Evolutionary conservation across 345 rosid species (phyloP), one percentile per base, ranked within the genome.

Genomic region (Eucalyptus shirleyi): DNA sequence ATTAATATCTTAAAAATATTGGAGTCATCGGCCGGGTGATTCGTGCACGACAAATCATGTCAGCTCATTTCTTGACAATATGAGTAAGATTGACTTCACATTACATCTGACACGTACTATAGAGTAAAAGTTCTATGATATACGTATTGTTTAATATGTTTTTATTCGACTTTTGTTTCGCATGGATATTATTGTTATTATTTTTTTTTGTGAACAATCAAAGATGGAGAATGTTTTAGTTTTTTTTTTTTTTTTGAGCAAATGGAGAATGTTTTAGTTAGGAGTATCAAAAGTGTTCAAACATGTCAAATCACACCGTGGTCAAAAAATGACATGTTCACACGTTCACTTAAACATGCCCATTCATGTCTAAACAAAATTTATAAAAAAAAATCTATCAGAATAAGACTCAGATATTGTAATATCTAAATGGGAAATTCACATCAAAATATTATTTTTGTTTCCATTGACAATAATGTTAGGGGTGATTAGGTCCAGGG

Each of bases 351-450:
- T 37, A 37, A 37, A 77, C 14, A 11, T 21, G 30, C 83, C 3
- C 16, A 10, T 21, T 18, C 4, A 2, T 21, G 47, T 77, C 9
- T 37, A 5, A 40, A 40, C 3, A 26, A 3, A 21, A 69, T 34
- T 11, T 0, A 45, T 9, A 45, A 44, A 4, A 69, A 40, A 2
- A 12, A 3, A 40, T 23, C 3, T 2, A 77, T 24, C 2, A 3
- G 1, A 9, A 37, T 6, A 6, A 21, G 47, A 23, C 28, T 9
- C 0, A 3, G 5, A n/a, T 65, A 21, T 21, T 40, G 17, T 21
- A 3, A 14, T 6, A 5, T 12, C 4, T 40, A 9, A 40, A 1
- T 12, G 47, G 5, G 30, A 77, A 23, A 21, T 40, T 77, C 30
- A 21, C 30, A 5, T 21, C 4, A 77, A 40, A 77, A 37, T 5